phyloP scores from a whole-genome alignment of 2,329 filamentous ascomycete species.

The Aspergillus ochraceoroseus region DNA sequence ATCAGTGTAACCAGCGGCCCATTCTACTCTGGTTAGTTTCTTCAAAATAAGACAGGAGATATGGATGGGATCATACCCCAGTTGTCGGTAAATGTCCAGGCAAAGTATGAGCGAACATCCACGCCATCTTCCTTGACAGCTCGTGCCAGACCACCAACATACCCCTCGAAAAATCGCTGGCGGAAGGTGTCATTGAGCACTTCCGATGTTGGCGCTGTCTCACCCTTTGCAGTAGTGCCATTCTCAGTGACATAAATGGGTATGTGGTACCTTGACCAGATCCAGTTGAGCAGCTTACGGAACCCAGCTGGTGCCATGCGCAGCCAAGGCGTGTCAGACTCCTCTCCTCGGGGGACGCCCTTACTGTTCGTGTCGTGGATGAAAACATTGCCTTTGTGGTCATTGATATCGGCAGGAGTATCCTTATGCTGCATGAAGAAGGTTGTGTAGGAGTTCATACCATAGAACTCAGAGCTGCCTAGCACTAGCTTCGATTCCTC shows the following conservation, averaged over 20 bases:
- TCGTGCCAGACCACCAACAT: constrained; percentile 62
- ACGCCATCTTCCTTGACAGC: constrained; percentile 59
- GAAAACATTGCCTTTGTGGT: constrained; percentile 69
- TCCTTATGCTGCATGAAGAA: constrained; percentile 71
- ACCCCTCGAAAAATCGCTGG: constrained; percentile 66
- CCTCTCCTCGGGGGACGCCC: constrained; percentile 66
- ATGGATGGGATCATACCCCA: constrained; percentile 42
- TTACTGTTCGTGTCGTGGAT: constrained; percentile 61
- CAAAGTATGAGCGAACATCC: constrained; percentile 69
- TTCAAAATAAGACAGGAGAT: not conserved
- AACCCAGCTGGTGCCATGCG: constrained; percentile 67
- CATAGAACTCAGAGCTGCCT: constrained; percentile 80
- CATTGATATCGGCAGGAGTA: constrained; percentile 50
- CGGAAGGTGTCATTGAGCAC: constrained; percentile 73
- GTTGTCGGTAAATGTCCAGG: constrained; percentile 70
- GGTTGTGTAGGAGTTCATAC: constrained; percentile 82
- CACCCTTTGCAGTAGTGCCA: constrained; percentile 71
- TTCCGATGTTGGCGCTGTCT: constrained; percentile 63
- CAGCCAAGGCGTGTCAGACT: constrained; percentile 74
- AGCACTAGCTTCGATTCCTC: constrained; percentile 65
- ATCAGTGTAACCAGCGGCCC: constrained; percentile 77
- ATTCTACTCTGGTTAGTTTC: constrained; percentile 49
- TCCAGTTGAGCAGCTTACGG: constrained; percentile 65
- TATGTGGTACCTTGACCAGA: constrained; percentile 64
- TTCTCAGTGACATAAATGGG: constrained; percentile 83